Evolutionary conservation across 75 land plant species (phyloP).

Genomic region (Picea glauca): DNA sequence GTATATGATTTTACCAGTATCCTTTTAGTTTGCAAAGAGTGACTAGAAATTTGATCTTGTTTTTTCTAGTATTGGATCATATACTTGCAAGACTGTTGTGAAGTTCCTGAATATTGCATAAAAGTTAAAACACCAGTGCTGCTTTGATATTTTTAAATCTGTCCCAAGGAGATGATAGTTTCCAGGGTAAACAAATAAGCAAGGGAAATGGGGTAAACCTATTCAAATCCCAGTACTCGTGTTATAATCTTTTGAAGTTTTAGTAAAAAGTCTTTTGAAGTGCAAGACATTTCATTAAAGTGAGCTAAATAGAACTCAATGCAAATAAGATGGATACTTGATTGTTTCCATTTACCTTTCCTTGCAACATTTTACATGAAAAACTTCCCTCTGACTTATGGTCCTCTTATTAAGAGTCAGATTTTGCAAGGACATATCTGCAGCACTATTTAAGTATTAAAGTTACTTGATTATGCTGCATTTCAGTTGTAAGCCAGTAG

Average conservation of each 20-base stretch:
- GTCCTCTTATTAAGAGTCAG: no score
- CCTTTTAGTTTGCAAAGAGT: no score
- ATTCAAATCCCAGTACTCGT: neutral
- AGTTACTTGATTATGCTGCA: no score
- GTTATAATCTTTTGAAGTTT: neutral
- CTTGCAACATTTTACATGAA: neutral
- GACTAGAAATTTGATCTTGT: no score
- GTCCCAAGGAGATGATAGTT: neutral
- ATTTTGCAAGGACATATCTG: no score
- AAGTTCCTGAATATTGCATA: no score
- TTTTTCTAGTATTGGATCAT: no score
- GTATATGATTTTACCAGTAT: neutral
- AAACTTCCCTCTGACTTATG: no score
- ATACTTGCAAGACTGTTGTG: no score
- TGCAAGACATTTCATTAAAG: neutral
- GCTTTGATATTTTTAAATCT: neutral
- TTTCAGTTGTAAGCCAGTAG: no score
- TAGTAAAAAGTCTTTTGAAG: neutral
- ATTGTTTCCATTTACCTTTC: neutral
- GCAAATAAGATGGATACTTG: neutral
- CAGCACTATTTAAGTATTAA: no score
- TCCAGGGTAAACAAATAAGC: neutral
- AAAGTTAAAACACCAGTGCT: neutral
- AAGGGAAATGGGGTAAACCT: neutral
- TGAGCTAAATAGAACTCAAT: no score